Conservation (phyloP, 257 asterid species). For the Solanum dulcamara region DNA sequence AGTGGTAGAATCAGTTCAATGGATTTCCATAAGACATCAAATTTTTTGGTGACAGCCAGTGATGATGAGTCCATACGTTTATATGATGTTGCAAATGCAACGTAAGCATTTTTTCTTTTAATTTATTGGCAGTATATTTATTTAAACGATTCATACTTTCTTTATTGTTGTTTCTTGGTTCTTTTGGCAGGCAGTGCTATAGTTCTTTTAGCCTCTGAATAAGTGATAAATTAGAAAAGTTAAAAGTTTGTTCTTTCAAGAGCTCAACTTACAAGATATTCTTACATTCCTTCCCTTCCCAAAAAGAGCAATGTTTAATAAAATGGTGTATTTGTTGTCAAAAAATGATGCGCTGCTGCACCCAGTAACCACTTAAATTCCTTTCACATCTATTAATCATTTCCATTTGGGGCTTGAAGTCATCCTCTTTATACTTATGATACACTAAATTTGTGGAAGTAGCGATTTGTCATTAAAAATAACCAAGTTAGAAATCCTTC, state of each 20-base stretch:
- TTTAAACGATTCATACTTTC: neutral
- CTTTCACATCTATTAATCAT: neutral
- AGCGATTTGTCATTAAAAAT: neutral
- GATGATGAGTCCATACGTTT: constrained; percentile 94
- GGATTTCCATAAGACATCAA: constrained; percentile 88
- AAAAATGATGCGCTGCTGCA: neutral
- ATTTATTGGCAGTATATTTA: neutral
- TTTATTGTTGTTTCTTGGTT: neutral
- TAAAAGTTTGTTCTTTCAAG: neutral
- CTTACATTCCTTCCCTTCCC: neutral
- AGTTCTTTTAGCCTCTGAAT: neutral
- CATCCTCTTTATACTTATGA: neutral
- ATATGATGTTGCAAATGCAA: constrained; percentile 79
- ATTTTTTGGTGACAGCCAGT: constrained; percentile 87
- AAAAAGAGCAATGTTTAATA: neutral
- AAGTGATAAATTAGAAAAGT: neutral
- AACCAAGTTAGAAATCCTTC: neutral
- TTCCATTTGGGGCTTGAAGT: neutral
- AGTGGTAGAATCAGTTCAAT: constrained; percentile 93
- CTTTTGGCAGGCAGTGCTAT: neutral
- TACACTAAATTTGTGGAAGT: neutral
- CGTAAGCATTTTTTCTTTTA: constrained; percentile 38
- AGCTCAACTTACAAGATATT: neutral
- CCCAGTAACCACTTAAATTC: neutral
- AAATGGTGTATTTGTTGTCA: neutral